Evolutionary conservation across 2,329 filamentous ascomycete genomes (phyloP).

Genomic region (Pseudonectria buxi): DNA sequence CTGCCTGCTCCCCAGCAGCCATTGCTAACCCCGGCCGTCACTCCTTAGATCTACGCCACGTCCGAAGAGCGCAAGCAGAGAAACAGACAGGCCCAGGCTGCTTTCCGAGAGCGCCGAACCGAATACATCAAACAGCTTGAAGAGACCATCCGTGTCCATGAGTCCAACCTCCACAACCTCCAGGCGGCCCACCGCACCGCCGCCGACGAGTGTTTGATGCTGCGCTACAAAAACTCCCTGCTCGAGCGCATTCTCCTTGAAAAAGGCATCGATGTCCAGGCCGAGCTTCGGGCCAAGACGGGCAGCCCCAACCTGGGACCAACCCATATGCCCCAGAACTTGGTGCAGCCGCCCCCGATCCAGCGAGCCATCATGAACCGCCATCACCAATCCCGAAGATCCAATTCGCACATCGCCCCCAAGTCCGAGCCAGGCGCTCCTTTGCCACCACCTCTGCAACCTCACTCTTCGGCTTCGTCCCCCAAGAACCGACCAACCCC

Average conservation of each 20-base stretch:
- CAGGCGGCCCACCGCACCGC: conserved; percentile 92
- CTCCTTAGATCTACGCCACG: conserved; percentile 83
- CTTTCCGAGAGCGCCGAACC: conserved; percentile 90
- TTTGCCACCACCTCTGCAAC: conserved; percentile 39
- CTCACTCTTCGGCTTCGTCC: conserved; percentile 51
- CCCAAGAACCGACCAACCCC: conserved; percentile 76
- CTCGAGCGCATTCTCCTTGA: conserved; percentile 92
- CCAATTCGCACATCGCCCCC: conserved; percentile 66
- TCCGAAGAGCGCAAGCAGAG: conserved; percentile 98
- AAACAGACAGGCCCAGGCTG: conserved; percentile 93
- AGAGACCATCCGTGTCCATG: conserved; percentile 93
- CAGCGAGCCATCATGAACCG: conserved; percentile 77
- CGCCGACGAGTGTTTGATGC: conserved; percentile 94
- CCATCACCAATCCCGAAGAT: conserved; percentile 67
- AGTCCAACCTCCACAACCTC: conserved; percentile 84
- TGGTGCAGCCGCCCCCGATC: conserved; percentile 67
- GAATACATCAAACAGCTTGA: conserved; percentile 99
- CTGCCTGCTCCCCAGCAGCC: conserved; percentile 2
- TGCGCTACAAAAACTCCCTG: conserved; percentile 96
- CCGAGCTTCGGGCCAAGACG: conserved; percentile 87
- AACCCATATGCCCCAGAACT: conserved; percentile 60
- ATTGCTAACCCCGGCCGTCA: conserved; percentile 6
- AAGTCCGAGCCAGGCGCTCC: conserved; percentile 56
- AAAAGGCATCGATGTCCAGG: conserved; percentile 97
- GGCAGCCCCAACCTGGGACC: conserved; percentile 74